Percentiles rank a stretch among this genome's conserved stretches.
Evolutionary conservation across 2,329 filamentous ascomycete species (phyloP).

Genomic region (Sclerotinia nivalis): DNA sequence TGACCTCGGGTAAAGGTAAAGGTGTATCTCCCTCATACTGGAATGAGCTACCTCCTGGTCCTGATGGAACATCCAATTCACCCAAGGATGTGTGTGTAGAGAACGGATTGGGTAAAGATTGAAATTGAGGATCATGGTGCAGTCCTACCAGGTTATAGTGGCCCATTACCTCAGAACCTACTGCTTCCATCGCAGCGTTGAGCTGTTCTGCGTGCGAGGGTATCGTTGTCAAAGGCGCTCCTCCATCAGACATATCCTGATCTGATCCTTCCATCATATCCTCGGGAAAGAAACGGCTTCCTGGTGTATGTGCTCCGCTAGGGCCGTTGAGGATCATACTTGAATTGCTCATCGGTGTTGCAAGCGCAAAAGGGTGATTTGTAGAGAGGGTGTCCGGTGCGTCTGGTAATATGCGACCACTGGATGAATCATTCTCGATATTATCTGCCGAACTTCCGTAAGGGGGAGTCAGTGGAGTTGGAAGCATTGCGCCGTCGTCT

Average conservation of each 20-base stretch:
- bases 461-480: conserved; percentile 34
- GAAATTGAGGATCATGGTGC: neutral
- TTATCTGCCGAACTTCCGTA: conserved; percentile 31
- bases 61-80: neutral
- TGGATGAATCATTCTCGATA: conserved; percentile 24
- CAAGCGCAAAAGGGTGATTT: conserved; percentile 13
- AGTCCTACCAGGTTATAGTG: conserved; percentile 28
- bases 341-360: conserved; percentile 29
- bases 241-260: conserved; percentile 39
- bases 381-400: conserved; percentile 7
- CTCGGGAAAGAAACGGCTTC: conserved; percentile 22
- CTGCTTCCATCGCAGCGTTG: conserved; percentile 34
- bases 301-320: conserved; percentile 27
- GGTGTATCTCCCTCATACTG: neutral
- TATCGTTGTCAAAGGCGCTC: conserved; percentile 32
- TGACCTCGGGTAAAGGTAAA: conserved; percentile 6
- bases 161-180: conserved; percentile 37
- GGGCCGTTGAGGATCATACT: conserved; percentile 27
- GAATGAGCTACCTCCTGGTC: neutral
- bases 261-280: conserved; percentile 33
- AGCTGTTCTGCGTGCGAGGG: conserved; percentile 30
- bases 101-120: neutral
- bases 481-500: conserved; percentile 32
- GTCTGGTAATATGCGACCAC: conserved; percentile 23
- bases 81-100: neutral